Evolutionary conservation across 768 basidiomycete species (phyloP).

Genomic region (Fomitopsis pulvina): DNA sequence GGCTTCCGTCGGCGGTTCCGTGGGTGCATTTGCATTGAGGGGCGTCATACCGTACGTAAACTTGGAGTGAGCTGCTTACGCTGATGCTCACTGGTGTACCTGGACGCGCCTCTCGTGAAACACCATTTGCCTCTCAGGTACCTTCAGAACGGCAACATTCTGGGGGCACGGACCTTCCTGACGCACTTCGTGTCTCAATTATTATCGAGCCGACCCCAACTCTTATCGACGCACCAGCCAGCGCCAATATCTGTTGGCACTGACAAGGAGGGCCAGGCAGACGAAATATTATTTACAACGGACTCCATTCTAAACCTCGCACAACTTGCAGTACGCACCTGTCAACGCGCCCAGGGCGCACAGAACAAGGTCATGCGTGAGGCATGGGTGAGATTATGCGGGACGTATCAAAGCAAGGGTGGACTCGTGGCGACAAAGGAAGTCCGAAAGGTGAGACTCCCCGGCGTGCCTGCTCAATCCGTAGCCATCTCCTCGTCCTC

Average conservation of each 20-base stretch:
- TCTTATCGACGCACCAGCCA: conserved; percentile 33
- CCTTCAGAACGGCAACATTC: conserved; percentile 80
- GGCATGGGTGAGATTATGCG: conserved; percentile 80
- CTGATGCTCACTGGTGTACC: not conserved
- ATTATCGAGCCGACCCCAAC: conserved; percentile 37
- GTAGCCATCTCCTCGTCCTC: not conserved
- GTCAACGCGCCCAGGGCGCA: conserved; percentile 80
- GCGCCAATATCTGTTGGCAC: conserved; percentile 43
- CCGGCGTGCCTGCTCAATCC: not conserved
- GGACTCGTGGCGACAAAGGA: conserved; percentile 53
- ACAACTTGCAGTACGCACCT: conserved; percentile 84
- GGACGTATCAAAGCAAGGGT: conserved; percentile 74
- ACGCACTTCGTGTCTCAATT: conserved; percentile 66
- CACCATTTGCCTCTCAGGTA: conserved; percentile 43
- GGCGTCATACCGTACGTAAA: conserved; percentile 69
- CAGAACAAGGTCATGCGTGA: conserved; percentile 70
- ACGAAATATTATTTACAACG: conserved; percentile 68
- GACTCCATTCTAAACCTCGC: conserved; percentile 81
- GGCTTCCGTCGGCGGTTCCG: conserved; percentile 44
- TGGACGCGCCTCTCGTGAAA: not conserved
- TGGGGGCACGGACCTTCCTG: conserved; percentile 92
- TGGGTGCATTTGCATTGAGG: conserved; percentile 77
- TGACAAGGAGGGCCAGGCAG: conserved; percentile 28
- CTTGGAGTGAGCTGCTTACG: not conserved
- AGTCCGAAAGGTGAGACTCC: conserved; percentile 47